These are phyloP conservation scores for Solanum gracilifrons DNA, from an alignment of 257 asterid genomes.

Conservation along the genomic window DNA sequence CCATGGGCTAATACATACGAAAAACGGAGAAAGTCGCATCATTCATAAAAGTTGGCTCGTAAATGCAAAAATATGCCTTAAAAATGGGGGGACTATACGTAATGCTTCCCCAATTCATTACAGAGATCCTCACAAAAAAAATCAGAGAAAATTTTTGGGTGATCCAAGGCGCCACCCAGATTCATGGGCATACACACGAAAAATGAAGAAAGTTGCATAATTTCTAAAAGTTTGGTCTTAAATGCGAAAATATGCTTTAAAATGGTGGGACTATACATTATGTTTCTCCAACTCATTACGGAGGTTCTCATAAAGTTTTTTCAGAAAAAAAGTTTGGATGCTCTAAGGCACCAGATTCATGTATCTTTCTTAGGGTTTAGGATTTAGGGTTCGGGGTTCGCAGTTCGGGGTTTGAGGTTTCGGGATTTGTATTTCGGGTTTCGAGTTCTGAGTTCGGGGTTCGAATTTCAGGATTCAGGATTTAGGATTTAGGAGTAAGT, in stretches of 20 bases:
- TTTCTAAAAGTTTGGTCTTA: too few species aligned
- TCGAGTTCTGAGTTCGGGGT: too few species aligned
- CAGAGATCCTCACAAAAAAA: too few species aligned
- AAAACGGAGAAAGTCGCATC: rapidly evolving
- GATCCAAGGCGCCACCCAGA: rapidly evolving
- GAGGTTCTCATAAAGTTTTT: neutral
- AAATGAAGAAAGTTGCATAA: too few species aligned
- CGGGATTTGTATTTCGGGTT: too few species aligned
- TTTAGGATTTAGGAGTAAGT: too few species aligned
- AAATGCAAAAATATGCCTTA: too few species aligned
- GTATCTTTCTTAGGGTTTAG: neutral
- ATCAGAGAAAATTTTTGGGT: neutral
- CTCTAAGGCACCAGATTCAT: too few species aligned
- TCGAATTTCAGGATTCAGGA: too few species aligned
- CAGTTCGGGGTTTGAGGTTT: too few species aligned
- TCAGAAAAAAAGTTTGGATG: neutral
- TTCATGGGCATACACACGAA: too few species aligned
- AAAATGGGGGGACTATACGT: neutral
- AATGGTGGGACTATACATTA: neutral
- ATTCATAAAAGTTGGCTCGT: neutral
- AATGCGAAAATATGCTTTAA: too few species aligned
- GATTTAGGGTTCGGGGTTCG: neutral
- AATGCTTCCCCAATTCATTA: neutral
- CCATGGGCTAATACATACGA: neutral
- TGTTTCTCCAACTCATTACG: neutral